phyloP scores from a whole-genome alignment of 1,284 basidiomycete genomes.

The Ustilago cynodontis region DNA sequence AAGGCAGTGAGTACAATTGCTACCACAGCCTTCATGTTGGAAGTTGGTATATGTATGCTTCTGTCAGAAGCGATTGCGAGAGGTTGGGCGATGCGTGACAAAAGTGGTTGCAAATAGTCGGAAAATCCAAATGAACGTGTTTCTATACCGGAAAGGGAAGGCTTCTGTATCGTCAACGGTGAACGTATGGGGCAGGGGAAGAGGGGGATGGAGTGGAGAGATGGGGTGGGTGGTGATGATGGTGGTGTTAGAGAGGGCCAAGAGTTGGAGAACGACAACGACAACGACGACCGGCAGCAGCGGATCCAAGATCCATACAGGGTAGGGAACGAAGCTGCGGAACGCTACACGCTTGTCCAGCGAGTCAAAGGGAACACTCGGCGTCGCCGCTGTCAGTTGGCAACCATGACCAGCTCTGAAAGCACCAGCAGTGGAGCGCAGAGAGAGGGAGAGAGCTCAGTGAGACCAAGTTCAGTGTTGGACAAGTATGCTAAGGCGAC shows the following conservation, averaged over 20 bases:
- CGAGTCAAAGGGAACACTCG: constrained; percentile 3
- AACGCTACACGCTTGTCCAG: constrained; percentile 4
- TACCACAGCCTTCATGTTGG: constrained; percentile 40
- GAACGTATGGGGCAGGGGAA: constrained; percentile 2
- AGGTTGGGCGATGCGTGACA: constrained; percentile 9
- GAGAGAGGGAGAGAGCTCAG: neutral
- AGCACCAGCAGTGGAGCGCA: neutral
- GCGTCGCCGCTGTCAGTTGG: neutral
- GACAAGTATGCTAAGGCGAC: constrained; percentile 8
- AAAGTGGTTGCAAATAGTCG: constrained; percentile 14
- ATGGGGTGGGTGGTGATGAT: constrained; percentile 13
- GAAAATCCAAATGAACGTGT: constrained; percentile 31
- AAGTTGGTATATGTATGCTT: neutral
- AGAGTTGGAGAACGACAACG: neutral
- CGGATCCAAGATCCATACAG: neutral
- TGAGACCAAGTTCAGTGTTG: constrained; percentile 24
- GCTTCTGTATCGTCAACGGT: constrained; percentile 2
- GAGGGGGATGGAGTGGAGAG: constrained; percentile 4
- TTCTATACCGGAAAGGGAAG: constrained; percentile 13
- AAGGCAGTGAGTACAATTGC: constrained; percentile 35
- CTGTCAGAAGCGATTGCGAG: neutral
- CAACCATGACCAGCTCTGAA: too few relatives aligned
- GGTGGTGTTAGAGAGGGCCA: neutral
- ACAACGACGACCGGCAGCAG: neutral
- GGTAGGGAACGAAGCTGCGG: neutral